Percentiles rank a stretch among this genome's conserved stretches.
Conservation (phyloP, 768 basidiomycete genomes). For the Bullera alba region DNA sequence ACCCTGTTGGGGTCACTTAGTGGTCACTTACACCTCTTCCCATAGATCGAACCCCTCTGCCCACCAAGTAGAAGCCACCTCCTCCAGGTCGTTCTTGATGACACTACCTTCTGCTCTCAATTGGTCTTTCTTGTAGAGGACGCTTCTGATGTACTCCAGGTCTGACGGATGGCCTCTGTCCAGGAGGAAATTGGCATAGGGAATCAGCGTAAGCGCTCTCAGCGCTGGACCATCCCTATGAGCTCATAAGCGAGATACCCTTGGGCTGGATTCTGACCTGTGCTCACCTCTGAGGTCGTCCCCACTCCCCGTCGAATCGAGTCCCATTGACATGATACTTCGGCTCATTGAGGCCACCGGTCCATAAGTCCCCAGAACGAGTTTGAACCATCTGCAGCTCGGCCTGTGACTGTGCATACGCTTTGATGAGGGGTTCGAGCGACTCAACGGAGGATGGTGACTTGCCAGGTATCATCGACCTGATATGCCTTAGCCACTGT, state of each 20-base stretch:
- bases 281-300: conserved; percentile 43
- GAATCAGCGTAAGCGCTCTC: conserved; percentile 38
- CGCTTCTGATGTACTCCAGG: conserved; percentile 20
- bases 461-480: too few relatives aligned
- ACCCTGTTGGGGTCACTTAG: background rate
- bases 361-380: conserved; percentile 35
- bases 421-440: conserved; percentile 30
- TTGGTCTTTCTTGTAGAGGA: conserved; percentile 29
- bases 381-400: conserved; percentile 32
- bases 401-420: conserved; percentile 33
- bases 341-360: conserved; percentile 45
- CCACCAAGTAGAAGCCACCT: conserved; percentile 38
- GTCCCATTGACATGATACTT: conserved; percentile 42
- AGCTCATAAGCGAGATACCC: background rate
- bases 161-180: conserved; percentile 33
- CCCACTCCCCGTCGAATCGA: conserved; percentile 41
- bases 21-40: conserved; percentile 36
- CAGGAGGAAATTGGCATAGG: conserved; percentile 42
- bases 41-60: conserved; percentile 43
- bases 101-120: conserved; percentile 22
- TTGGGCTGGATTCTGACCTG: background rate
- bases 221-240: conserved; percentile 45
- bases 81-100: conserved; percentile 47
- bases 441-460: too few relatives aligned
- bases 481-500: too few relatives aligned